phyloP scores from a whole-genome alignment of 495 filamentous ascomycete genomes.

The Neurospora discreta region DNA sequence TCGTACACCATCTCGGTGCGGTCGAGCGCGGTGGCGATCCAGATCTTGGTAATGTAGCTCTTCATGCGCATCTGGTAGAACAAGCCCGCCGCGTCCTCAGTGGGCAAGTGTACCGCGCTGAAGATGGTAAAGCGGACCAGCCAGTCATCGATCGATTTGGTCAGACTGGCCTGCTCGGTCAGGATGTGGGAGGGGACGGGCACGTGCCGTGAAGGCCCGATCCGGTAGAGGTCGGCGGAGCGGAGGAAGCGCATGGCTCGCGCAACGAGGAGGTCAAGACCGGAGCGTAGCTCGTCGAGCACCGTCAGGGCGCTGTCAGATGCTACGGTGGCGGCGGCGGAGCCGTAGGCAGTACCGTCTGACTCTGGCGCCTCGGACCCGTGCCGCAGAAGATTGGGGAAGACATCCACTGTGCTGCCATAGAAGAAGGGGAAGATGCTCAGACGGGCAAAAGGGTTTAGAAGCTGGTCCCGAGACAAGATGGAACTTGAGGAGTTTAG shows the following conservation, averaged over 20 bases:
- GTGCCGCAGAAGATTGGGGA: conserved; percentile 12
- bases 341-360: conserved; percentile 2
- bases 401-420: conserved; percentile 11
- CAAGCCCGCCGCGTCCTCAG: not conserved
- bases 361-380: not conserved
- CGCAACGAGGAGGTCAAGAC: conserved; percentile 19
- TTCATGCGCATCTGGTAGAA: conserved; percentile 12
- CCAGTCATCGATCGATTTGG: conserved; percentile 13
- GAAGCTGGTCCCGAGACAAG: conserved; percentile 21
- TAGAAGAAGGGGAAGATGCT: conserved; percentile 27
- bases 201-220: conserved; percentile 6
- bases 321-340: not conserved
- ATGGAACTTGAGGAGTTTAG: not conserved
- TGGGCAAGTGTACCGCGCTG: not conserved
- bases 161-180: conserved; percentile 1
- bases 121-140: conserved; percentile 12
- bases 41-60: conserved; percentile 10
- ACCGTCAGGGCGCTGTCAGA: conserved; percentile 10
- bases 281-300: conserved; percentile 12
- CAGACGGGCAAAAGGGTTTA: conserved; percentile 24
- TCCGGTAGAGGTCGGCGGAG: conserved; percentile 12
- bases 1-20: conserved; percentile 19
- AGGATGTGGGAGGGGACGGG: conserved; percentile 3
- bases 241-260: conserved; percentile 18
- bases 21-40: conserved; percentile 16